Evolutionary conservation across 768 basidiomycete genomes (phyloP), one percentile per base, ranked within the genome.

Genomic region (Trametes punicea): DNA sequence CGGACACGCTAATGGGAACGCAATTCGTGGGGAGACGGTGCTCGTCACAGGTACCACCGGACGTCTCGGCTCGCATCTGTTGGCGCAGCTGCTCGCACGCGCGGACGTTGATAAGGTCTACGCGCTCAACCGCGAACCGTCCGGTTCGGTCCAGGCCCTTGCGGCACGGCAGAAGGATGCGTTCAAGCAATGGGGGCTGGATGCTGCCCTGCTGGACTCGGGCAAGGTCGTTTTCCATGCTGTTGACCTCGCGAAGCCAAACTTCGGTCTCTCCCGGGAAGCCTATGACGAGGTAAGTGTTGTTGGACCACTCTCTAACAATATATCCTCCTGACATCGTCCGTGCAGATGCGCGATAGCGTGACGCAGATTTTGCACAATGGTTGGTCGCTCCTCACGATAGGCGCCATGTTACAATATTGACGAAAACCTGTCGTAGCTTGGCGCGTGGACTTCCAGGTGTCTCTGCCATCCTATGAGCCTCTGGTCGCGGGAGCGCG

Each of bases 371-470:
- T 63, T 33, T 48, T 63, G 16, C 62, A 74, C 51, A 72, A 73
- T 39, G 59, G 59, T 55, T 29, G 18, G 58, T 41, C 30, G 5
- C 11, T 26, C 27, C 25, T 21, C 2, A 36, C 1, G 4, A 7
- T 6, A 15, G 15, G 15, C 20, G 5, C 8, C 13, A 1, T 4
- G 31, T 7, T 3, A 6, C 39, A 8, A 16, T 36, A 5, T 15
- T 51, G 26, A 41, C 39, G 27, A 21, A 10, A 13, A 2, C 11
- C 1, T 15, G 8, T 27, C 40, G 25, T 26, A 62, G 76, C 73
- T 1, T 77, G 74, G 77, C 59, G 67, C 9, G 63, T 79, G 4
- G 70, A 79, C 45, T 77, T 78, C 59, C 77, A 77, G 31, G 56
- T 73, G 6, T 64, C 71, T 0, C 61, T 77, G 3, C 30, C 56